Conservation (phyloP, 306 rosid genomes). For the Lithocarpus polystachyus region DNA sequence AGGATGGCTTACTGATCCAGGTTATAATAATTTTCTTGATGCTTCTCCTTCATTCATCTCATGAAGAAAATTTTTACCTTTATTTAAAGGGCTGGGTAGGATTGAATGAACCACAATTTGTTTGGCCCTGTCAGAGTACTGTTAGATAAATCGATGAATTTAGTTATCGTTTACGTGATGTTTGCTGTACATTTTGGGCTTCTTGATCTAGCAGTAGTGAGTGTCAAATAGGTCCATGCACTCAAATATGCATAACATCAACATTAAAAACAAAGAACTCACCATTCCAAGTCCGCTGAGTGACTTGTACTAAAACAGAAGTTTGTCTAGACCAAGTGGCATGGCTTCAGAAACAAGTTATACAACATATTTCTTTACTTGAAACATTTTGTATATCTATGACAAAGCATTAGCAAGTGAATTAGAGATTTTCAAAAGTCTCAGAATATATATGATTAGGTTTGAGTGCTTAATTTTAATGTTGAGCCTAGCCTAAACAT, state of each 20-base stretch:
- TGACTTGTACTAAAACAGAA: background rate
- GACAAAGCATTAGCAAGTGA: background rate
- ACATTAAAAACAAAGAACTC: background rate
- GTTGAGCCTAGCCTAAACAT: constrained; percentile 20
- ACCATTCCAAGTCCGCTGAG: background rate
- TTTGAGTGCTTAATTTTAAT: constrained; percentile 22
- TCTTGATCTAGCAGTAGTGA: background rate
- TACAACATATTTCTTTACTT: background rate
- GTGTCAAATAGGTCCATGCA: background rate
- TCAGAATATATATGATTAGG: constrained; percentile 1
- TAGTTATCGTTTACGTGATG: background rate
- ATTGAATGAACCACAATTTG: constrained; percentile 11
- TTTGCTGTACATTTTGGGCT: background rate
- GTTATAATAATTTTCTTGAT: constrained; percentile 30
- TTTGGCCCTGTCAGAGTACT: background rate
- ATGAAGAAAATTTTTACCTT: constrained; percentile 15
- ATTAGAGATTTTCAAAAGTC: constrained; percentile 7
- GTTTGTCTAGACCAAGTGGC: background rate
- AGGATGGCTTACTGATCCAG: constrained; percentile 87
- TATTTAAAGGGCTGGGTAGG: background rate
- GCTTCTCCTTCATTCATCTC: background rate
- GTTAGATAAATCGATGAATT: background rate
- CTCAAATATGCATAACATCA: background rate
- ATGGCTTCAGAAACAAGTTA: background rate
- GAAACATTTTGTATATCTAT: constrained; percentile 1